A percentile compares a stretch with the other conserved stretches of the same genome.
phyloP scores from a whole-genome alignment of 176 grass and related monocot species.

The Aechmea fasciata region DNA sequence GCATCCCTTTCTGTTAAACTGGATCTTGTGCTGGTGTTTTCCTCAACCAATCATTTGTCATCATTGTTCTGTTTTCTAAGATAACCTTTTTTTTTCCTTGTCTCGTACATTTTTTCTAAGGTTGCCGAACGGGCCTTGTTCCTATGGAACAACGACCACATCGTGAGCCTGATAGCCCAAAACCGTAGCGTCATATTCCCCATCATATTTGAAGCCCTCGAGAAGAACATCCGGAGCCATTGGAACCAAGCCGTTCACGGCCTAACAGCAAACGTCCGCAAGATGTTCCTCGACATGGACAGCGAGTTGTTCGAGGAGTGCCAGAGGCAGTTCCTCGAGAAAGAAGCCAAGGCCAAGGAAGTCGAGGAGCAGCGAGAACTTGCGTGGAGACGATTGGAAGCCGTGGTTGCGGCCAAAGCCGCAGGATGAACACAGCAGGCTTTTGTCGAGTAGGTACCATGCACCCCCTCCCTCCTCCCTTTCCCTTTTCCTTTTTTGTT shows the following conservation, averaged over 20 bases:
- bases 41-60: too few relatives aligned
- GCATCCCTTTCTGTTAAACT: too few relatives aligned
- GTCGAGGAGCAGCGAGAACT: constrained; percentile 54
- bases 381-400: constrained; percentile 73
- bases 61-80: too few relatives aligned
- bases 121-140: constrained; percentile 86
- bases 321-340: constrained; percentile 67
- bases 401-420: constrained; percentile 45
- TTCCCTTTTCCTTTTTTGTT: constrained; percentile 30
- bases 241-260: constrained; percentile 96
- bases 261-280: constrained; percentile 79
- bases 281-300: constrained; percentile 98
- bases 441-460: constrained; percentile 87
- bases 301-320: constrained; percentile 88
- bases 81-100: background rate
- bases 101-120: constrained; percentile 15
- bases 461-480: constrained; percentile 8
- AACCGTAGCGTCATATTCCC: constrained; percentile 79
- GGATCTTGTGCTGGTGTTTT: too few relatives aligned
- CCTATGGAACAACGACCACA: constrained; percentile 95
- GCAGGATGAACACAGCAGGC: constrained; percentile 50
- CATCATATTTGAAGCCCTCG: constrained; percentile 93
- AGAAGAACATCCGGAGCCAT: constrained; percentile 82
- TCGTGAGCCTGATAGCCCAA: constrained; percentile 87
- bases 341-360: constrained; percentile 61